phyloP scores from a whole-genome alignment of 2,329 filamentous ascomycete species.

The Exophiala sp. region DNA sequence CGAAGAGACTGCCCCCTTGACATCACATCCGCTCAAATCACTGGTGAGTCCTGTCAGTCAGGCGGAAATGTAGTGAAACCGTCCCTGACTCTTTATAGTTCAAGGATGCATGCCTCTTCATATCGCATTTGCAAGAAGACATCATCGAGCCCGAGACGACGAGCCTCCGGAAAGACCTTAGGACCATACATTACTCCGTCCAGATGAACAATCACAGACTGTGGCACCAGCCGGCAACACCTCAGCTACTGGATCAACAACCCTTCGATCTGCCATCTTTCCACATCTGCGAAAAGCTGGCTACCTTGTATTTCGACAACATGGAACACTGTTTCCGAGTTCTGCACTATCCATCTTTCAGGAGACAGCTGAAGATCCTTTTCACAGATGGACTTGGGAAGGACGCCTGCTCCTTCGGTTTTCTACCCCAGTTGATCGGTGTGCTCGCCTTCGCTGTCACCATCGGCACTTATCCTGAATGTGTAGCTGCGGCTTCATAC shows the following conservation, averaged over 20 bases:
- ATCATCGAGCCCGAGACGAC: conserved; percentile 1
- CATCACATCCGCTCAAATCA: background rate
- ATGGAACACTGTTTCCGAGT: conserved; percentile 28
- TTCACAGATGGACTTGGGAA: conserved; percentile 17
- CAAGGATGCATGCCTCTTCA: conserved; percentile 16
- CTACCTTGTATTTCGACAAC: conserved; percentile 26
- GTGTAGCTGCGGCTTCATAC: conserved; percentile 14
- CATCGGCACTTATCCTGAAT: conserved; percentile 23
- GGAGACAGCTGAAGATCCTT: conserved; percentile 16
- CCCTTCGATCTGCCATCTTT: conserved; percentile 16
- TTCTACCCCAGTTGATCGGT: conserved; percentile 23
- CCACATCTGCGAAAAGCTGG: conserved; percentile 17
- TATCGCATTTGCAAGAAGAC: conserved; percentile 9
- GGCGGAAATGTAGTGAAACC: background rate
- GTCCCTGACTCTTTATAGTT: conserved; percentile 9
- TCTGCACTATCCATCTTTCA: conserved; percentile 21
- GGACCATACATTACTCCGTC: conserved; percentile 12
- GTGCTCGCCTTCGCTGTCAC: conserved; percentile 21
- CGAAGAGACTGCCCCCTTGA: background rate
- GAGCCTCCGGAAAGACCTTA: conserved; percentile 11
- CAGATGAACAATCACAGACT: conserved; percentile 11
- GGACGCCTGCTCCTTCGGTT: conserved; percentile 15
- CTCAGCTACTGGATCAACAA: background rate
- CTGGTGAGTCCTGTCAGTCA: conserved; percentile 2
- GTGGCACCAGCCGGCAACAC: background rate